Evolutionary conservation across 768 basidiomycete species (phyloP).

Genomic region (Dendrothele bispora): DNA sequence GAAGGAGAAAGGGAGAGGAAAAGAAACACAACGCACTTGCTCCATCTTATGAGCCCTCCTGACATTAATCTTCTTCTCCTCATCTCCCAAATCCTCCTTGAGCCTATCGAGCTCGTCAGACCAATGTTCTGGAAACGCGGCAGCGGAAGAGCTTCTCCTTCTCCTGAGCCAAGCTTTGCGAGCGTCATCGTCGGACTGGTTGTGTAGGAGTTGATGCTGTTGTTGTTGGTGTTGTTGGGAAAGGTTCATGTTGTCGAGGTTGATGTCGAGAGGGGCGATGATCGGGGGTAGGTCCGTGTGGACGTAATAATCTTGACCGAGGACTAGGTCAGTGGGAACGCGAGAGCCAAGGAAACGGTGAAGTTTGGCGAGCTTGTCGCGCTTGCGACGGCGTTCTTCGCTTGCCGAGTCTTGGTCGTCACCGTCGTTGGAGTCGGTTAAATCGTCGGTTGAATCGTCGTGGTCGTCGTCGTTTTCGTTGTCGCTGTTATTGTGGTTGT

Average conservation of each 20-base stretch:
- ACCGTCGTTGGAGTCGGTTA: too few species aligned
- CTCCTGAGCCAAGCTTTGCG: slow-evolving; percentile 43
- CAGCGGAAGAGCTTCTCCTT: slow-evolving; percentile 54
- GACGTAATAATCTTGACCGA: slow-evolving; percentile 41
- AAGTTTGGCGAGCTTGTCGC: slow-evolving; percentile 76
- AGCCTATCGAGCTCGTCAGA: slow-evolving; percentile 58
- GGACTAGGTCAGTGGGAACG: slow-evolving; percentile 69
- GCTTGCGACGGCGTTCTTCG: slow-evolving; percentile 63
- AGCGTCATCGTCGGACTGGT: slow-evolving; percentile 25
- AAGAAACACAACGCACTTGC: slow-evolving; percentile 50
- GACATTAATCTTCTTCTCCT: slow-evolving; percentile 79
- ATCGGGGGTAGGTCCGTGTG: slow-evolving; percentile 7
- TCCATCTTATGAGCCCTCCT: slow-evolving; percentile 85
- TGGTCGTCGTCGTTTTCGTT: too few species aligned
- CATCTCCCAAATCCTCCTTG: slow-evolving; percentile 68
- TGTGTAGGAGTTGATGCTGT: too few species aligned
- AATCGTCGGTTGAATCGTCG: too few species aligned
- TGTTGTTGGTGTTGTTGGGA: too few species aligned
- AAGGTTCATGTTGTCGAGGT: too few species aligned
- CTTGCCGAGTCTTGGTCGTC: slow-evolving; percentile 60
- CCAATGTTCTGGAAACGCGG: slow-evolving; percentile 48
- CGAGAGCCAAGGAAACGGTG: slow-evolving; percentile 86
- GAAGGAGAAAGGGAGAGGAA: neutral
- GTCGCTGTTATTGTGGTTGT: too few species aligned
- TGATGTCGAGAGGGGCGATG: too few species aligned